phyloP scores from a whole-genome alignment of 1,139 yeast species.

The Blastobotrys petasosporus region DNA sequence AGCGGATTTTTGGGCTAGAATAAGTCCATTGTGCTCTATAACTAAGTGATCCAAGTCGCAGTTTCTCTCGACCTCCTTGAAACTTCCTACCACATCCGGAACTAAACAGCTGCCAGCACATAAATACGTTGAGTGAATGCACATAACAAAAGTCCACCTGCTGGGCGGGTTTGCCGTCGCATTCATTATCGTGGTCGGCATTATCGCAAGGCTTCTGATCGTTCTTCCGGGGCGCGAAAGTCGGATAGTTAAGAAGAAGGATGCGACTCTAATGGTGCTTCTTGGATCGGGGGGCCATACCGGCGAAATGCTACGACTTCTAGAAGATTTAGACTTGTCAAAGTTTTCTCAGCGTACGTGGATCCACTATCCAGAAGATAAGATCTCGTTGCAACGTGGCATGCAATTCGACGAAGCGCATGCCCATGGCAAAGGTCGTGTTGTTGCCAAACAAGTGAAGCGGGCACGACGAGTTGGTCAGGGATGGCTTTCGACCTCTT shows the following conservation, averaged over 20 bases:
- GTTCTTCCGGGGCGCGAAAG: conserved; percentile 6
- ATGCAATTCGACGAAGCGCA: conserved; percentile 36
- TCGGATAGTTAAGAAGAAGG: background rate
- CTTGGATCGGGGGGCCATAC: conserved; percentile 75
- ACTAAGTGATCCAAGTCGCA: too few relatives aligned
- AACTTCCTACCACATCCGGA: too few relatives aligned
- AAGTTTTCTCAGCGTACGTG: conserved; percentile 30
- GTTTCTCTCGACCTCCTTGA: too few relatives aligned
- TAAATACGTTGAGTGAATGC: too few relatives aligned
- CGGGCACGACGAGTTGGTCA: conserved; percentile 82
- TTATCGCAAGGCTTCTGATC: conserved; percentile 7
- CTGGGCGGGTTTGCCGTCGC: conserved; percentile 4
- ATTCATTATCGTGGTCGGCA: conserved; percentile 5
- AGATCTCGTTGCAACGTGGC: conserved; percentile 50
- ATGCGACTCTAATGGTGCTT: conserved; percentile 23
- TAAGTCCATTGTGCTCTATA: too few relatives aligned
- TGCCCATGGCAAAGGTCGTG: conserved; percentile 6
- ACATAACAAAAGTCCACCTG: conserved; percentile 7
- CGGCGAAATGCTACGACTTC: conserved; percentile 80
- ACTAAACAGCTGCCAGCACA: too few relatives aligned
- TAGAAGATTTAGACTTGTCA: conserved; percentile 38
- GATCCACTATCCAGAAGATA: conserved; percentile 46
- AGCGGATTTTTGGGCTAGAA: too few relatives aligned
- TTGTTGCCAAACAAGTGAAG: conserved; percentile 39
- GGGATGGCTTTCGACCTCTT: conserved; percentile 45